phyloP scores from a whole-genome alignment of 495 filamentous ascomycete genomes.

The Hypoxylon rickii region DNA sequence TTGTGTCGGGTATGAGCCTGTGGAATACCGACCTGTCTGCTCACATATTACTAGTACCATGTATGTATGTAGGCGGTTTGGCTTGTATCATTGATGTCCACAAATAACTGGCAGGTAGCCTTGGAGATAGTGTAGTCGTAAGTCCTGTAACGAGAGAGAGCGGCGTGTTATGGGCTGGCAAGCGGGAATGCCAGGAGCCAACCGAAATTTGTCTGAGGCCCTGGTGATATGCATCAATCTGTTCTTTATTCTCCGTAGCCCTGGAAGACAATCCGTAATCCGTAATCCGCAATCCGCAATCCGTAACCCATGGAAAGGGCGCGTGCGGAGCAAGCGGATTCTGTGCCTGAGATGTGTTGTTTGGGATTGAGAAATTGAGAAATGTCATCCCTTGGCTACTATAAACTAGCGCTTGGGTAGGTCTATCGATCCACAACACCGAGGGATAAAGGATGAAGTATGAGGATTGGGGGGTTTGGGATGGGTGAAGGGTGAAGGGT shows the following conservation, averaged over 20 bases:
- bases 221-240: constrained; percentile 22
- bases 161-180: constrained; percentile 1
- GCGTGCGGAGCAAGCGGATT: constrained; percentile 26
- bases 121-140: no score
- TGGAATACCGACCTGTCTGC: no score
- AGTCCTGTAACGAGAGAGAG: no score
- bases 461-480: no score
- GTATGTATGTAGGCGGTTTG: no score
- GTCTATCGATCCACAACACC: constrained; percentile 26
- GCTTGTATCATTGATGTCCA: no score
- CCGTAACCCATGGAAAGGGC: constrained; percentile 4
- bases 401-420: no score
- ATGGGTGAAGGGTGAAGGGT: no score
- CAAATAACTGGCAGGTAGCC: background rate
- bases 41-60: no score
- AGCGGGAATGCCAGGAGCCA: constrained; percentile 5
- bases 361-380: constrained; percentile 31
- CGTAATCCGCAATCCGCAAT: no score
- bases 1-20: constrained; percentile 5
- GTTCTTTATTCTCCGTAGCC: constrained; percentile 15
- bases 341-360: constrained; percentile 20
- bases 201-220: constrained; percentile 12
- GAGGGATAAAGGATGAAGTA: no score
- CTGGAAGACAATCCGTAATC: no score
- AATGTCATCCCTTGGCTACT: constrained; percentile 16